A percentile compares a stretch with the other conserved stretches of the same genome.
Evolutionary conservation across 352 stramenopile species (phyloP).

Genomic region (Pythium vanterpoolii): DNA sequence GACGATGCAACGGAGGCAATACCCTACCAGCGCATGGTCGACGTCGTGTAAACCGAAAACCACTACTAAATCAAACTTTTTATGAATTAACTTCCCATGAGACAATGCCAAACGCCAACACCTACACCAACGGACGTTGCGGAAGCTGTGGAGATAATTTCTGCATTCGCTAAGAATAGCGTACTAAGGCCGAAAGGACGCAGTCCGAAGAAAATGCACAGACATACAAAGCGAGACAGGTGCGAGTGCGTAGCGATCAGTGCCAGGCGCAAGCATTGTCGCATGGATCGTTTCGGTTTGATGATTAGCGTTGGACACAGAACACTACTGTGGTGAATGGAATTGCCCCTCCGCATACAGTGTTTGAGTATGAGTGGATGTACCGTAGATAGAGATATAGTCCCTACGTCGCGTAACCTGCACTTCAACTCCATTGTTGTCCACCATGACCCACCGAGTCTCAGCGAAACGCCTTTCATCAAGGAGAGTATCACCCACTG

Average conservation of each 20-base stretch:
- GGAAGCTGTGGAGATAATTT: neutral
- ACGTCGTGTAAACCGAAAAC: neutral
- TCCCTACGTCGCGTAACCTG: neutral
- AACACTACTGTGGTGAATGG: neutral
- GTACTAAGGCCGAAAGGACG: neutral
- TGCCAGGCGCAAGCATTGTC: too few relatives aligned
- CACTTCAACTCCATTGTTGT: neutral
- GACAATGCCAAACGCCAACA: neutral
- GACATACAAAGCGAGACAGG: too few relatives aligned
- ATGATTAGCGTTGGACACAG: constrained; percentile 3
- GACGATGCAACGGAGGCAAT: neutral
- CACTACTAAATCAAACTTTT: neutral
- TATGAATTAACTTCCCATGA: neutral
- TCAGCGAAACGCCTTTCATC: neutral
- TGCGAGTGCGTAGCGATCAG: too few relatives aligned
- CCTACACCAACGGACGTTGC: neutral
- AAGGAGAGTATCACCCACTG: neutral
- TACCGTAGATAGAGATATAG: neutral
- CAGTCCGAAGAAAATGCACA: neutral
- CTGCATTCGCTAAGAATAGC: neutral
- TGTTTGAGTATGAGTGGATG: neutral
- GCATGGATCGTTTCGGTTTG: neutral
- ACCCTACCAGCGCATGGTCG: constrained; percentile 5
- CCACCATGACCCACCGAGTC: neutral
- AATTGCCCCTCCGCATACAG: neutral